Evolutionary conservation across 208 protist species (phyloP).

Genomic region (Wallacemonas sp.): DNA sequence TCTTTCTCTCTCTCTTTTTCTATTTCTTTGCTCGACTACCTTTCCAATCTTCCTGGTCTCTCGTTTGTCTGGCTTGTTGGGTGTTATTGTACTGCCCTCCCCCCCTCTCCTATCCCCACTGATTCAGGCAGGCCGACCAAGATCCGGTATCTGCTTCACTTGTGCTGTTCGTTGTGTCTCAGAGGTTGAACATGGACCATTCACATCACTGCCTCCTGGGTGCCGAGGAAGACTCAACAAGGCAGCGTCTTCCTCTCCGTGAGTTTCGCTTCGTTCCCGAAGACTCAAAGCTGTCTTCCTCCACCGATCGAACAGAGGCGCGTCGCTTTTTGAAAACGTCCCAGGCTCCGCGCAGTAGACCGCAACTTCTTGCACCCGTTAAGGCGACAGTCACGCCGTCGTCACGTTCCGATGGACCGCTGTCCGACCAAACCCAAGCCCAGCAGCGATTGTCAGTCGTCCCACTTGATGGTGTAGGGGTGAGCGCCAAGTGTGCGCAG

Average conservation of each 20-base stretch:
- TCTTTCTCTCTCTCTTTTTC: too few relatives aligned
- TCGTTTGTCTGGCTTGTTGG: too few relatives aligned
- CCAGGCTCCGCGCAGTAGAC: neutral
- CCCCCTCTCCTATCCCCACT: neutral
- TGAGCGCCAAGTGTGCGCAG: neutral
- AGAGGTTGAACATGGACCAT: neutral
- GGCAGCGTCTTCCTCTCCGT: constrained; percentile 1
- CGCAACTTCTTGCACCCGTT: constrained; percentile 3
- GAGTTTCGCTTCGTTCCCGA: constrained; percentile 9
- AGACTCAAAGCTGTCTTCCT: neutral
- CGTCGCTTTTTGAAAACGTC: constrained; percentile 8
- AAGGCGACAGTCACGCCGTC: neutral
- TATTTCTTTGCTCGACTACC: too few relatives aligned
- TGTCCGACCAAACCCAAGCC: neutral
- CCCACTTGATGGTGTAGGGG: neutral
- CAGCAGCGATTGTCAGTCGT: neutral
- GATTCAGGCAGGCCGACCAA: too few relatives aligned
- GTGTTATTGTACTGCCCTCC: neutral
- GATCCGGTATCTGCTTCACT: too few relatives aligned
- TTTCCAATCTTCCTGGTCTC: too few relatives aligned
- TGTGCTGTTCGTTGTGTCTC: neutral
- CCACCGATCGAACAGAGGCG: neutral
- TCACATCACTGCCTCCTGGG: neutral
- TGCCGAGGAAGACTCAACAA: neutral
- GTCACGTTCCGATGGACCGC: neutral